phyloP scores from a whole-genome alignment of 2,329 filamentous ascomycete genomes.

The Scedosporium boydii region DNA sequence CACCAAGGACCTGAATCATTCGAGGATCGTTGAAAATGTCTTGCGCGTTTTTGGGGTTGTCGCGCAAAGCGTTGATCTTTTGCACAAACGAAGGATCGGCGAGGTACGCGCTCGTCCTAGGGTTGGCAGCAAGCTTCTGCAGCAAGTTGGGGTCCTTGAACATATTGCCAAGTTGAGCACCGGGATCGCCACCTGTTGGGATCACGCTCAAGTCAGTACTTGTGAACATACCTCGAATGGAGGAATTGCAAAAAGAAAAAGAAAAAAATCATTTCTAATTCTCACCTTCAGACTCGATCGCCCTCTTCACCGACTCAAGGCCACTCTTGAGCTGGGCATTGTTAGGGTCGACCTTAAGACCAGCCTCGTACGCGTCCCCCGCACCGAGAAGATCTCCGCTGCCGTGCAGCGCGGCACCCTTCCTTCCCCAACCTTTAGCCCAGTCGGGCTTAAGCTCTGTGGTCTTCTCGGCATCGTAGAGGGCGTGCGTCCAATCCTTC shows the following conservation, averaged over 20 bases:
- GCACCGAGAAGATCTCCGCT: constrained; percentile 76
- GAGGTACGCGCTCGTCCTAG: constrained; percentile 78
- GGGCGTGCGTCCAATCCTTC: constrained; percentile 73
- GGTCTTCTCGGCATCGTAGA: constrained; percentile 87
- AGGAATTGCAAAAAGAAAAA: no score
- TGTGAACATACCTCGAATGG: no score
- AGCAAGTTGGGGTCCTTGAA: constrained; percentile 89
- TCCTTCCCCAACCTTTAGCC: constrained; percentile 92
- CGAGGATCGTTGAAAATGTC: constrained; percentile 81
- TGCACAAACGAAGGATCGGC: constrained; percentile 81
- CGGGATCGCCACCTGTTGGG: constrained; percentile 47
- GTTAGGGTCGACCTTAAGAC: constrained; percentile 82
- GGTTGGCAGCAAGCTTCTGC: constrained; percentile 85
- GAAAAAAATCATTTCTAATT: neutral
- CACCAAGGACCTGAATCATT: constrained; percentile 89
- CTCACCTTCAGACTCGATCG: constrained; percentile 56
- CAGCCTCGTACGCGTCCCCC: constrained; percentile 84
- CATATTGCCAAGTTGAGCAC: constrained; percentile 75
- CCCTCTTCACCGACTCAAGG: constrained; percentile 73
- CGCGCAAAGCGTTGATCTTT: constrained; percentile 73
- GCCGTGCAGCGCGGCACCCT: constrained; percentile 85
- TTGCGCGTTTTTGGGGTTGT: constrained; percentile 70
- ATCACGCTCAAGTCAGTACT: constrained; percentile 14
- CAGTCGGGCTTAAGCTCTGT: constrained; percentile 95
- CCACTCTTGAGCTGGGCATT: constrained; percentile 92